Evolutionary conservation across 208 protist species (phyloP).

Genomic region (Vickermania spadyakhi): DNA sequence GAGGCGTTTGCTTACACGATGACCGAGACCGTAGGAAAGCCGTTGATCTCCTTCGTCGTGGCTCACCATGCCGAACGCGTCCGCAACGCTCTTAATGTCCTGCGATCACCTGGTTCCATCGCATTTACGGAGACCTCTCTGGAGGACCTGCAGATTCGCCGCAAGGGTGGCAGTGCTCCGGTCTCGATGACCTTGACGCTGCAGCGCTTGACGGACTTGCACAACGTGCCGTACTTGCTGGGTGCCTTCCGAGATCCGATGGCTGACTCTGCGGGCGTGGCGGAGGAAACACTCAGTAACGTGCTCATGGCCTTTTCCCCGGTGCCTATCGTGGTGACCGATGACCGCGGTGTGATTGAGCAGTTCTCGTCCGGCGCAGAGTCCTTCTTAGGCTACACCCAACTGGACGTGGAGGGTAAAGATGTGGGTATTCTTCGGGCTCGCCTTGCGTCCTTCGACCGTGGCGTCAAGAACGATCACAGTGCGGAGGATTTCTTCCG

Average conservation of each 20-base stretch:
- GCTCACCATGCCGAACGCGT: constrained; percentile 4
- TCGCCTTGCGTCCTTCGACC: neutral
- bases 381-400: constrained; percentile 3
- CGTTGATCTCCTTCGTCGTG: constrained; percentile 10
- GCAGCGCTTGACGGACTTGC: constrained; percentile 4
- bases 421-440: constrained; percentile 10
- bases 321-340: constrained; percentile 6
- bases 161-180: constrained; percentile 7
- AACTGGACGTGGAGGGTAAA: constrained; percentile 6
- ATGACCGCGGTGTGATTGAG: constrained; percentile 6
- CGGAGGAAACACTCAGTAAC: constrained; percentile 10
- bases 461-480: constrained; percentile 7
- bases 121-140: constrained; percentile 4
- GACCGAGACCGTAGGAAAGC: constrained; percentile 11
- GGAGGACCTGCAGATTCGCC: neutral
- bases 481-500: constrained; percentile 7
- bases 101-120: constrained; percentile 12
- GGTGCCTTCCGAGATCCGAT: constrained; percentile 6
- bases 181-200: constrained; percentile 2
- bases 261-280: neutral
- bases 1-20: constrained; percentile 13
- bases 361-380: constrained; percentile 12
- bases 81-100: constrained; percentile 9
- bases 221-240: constrained; percentile 2
- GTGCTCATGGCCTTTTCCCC: constrained; percentile 5